phyloP scores from a whole-genome alignment of 805 yeast species.

The Wickerhamiella slavikovae region DNA sequence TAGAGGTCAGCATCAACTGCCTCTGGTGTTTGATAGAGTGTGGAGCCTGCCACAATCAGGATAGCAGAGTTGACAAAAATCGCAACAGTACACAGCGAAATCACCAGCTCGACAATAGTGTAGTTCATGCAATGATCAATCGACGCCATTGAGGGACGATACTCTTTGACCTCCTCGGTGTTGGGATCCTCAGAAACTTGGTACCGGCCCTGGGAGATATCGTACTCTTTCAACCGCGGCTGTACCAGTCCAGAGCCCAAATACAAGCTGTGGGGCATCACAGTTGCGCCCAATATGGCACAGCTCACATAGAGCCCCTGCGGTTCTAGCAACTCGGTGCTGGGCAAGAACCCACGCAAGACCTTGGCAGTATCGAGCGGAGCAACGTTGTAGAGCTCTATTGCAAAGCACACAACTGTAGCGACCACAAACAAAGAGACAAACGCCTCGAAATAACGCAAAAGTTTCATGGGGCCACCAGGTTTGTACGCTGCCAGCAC shows the following conservation, averaged over 20 bases:
- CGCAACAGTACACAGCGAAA: conserved; percentile 71
- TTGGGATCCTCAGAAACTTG: conserved; percentile 6
- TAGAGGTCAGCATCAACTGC: conserved; percentile 64
- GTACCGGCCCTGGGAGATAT: conserved; percentile 30
- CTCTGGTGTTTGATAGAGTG: conserved; percentile 44
- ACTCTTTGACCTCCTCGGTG: conserved; percentile 12
- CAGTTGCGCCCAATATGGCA: conserved; percentile 84
- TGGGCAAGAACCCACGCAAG: conserved; percentile 52
- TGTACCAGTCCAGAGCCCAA: conserved; percentile 78
- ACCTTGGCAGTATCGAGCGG: conserved; percentile 34
- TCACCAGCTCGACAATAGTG: conserved; percentile 63
- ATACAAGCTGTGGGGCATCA: conserved; percentile 81
- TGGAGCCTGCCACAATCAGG: conserved; percentile 78
- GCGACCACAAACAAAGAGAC: conserved; percentile 50
- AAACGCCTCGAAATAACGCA: conserved; percentile 57
- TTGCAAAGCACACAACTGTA: conserved; percentile 55
- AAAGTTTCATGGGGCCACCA: conserved; percentile 53
- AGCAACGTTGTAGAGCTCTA: conserved; percentile 31
- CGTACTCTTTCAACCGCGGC: conserved; percentile 61
- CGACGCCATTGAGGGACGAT: conserved; percentile 62
- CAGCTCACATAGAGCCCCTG: conserved; percentile 55
- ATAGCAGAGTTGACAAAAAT: conserved; percentile 85
- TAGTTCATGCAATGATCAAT: conserved; percentile 59
- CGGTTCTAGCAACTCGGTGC: conserved; percentile 32
- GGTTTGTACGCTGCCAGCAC: conserved; percentile 63